phyloP scores from a whole-genome alignment of 2,329 filamentous ascomycete genomes.

The Ophiocordyceps camponoti-saundersi region DNA sequence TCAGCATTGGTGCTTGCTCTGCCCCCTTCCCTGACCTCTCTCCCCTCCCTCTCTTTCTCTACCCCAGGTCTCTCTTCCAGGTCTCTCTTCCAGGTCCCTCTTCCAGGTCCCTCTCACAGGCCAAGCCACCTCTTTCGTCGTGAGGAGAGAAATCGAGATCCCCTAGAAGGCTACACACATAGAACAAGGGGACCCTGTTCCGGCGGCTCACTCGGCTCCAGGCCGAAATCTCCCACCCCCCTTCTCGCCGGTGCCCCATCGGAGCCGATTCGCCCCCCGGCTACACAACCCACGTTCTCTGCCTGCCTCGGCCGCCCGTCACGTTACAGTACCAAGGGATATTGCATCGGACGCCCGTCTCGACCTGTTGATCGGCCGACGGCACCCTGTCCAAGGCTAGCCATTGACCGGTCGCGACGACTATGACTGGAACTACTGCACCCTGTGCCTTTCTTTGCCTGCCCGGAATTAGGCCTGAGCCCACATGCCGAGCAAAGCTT shows the following conservation, averaged over 20 bases:
- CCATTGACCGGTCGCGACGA: not conserved
- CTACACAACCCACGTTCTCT: not conserved
- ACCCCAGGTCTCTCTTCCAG: too few species aligned
- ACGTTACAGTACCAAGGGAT: not conserved
- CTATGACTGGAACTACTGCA: not conserved
- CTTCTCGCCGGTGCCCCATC: slow-evolving; percentile 2
- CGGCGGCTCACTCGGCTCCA: slow-evolving; percentile 21
- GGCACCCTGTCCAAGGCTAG: not conserved
- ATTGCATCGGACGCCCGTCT: not conserved
- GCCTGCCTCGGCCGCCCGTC: not conserved
- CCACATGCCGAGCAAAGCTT: slow-evolving; percentile 13
- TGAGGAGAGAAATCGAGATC: slow-evolving; percentile 9
- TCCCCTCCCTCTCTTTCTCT: too few species aligned
- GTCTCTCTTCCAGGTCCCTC: too few species aligned
- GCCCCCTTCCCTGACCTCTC: not conserved
- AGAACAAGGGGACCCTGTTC: slow-evolving; percentile 3
- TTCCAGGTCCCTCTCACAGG: too few species aligned
- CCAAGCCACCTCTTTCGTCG: not conserved
- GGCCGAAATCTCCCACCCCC: slow-evolving; percentile 15
- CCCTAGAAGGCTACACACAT: slow-evolving; percentile 1
- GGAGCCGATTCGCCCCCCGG: slow-evolving; percentile 1
- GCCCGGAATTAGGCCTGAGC: slow-evolving; percentile 6
- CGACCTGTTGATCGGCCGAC: not conserved
- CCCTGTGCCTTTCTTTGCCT: slow-evolving; percentile 6
- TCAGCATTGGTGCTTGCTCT: not conserved